Conservation (phyloP, 2,329 filamentous ascomycete genomes). For the Decorospora gaudefroyi region DNA sequence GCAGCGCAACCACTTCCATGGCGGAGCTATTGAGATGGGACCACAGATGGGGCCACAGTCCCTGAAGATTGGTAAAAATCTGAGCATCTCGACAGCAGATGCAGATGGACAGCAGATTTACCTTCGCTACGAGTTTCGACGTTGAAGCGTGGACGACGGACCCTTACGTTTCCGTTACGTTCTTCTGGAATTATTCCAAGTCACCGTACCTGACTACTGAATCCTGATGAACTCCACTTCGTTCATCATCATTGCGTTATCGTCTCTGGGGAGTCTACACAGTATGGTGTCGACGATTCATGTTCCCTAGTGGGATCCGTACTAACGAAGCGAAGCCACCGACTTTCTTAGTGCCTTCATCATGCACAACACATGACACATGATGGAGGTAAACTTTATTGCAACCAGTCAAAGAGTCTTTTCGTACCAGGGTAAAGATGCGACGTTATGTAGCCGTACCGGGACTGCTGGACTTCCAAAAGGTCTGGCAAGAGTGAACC, state of each 20-base stretch:
- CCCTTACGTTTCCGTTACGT: conserved; percentile 6
- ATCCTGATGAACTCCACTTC: conserved; percentile 9
- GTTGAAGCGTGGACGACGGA: conserved; percentile 4
- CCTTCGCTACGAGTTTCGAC: not conserved
- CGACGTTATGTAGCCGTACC: conserved; percentile 10
- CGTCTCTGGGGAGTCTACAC: conserved; percentile 7
- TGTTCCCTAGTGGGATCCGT: conserved; percentile 23
- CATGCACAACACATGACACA: conserved; percentile 31
- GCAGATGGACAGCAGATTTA: conserved; percentile 6
- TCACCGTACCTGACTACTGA: conserved; percentile 9
- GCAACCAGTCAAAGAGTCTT: conserved; percentile 12
- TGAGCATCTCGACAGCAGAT: conserved; percentile 12
- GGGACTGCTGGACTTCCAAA: conserved; percentile 9
- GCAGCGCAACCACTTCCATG: conserved; percentile 13
- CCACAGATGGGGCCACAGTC: no score
- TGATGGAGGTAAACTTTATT: conserved; percentile 20
- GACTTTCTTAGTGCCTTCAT: conserved; percentile 14
- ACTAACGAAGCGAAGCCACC: conserved; percentile 22
- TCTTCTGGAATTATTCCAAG: conserved; percentile 22
- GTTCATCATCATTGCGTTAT: conserved; percentile 17
- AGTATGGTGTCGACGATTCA: conserved; percentile 16
- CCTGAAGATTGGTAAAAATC: conserved; percentile 11
- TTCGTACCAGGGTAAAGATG: conserved; percentile 7
- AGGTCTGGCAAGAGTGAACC: conserved; percentile 11
- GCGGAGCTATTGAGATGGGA: conserved; percentile 21